phyloP scores from a whole-genome alignment of 2,329 filamentous ascomycete species.

The Tolypocladium sp. region DNA sequence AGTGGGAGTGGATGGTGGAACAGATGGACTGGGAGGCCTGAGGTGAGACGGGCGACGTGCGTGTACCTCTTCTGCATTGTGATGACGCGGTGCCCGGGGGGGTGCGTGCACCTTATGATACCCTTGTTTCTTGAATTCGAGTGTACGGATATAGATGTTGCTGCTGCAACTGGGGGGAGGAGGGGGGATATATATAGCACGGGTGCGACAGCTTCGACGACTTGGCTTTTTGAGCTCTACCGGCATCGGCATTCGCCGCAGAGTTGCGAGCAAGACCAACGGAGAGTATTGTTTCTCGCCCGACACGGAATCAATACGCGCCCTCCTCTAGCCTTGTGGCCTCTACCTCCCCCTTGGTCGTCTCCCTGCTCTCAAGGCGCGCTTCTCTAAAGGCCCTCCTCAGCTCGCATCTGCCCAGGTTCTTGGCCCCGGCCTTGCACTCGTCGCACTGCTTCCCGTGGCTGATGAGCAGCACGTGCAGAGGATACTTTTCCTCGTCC shows the following conservation, averaged over 20 bases:
- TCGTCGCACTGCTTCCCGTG: slow-evolving; percentile 36
- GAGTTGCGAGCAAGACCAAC: background rate
- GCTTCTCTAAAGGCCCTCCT: slow-evolving; percentile 26
- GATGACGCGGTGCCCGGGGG: background rate
- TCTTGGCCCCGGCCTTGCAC: slow-evolving; percentile 35
- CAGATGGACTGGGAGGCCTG: slow-evolving; percentile 27
- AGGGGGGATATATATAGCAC: background rate
- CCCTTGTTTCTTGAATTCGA: background rate
- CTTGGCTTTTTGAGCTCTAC: background rate
- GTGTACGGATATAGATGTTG: background rate
- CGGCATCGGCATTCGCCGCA: background rate
- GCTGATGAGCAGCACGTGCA: slow-evolving; percentile 39
- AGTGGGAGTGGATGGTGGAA: slow-evolving; percentile 32
- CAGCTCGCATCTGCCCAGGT: slow-evolving; percentile 27
- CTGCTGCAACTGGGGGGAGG: background rate
- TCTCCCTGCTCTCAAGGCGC: slow-evolving; percentile 11
- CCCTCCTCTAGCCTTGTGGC: slow-evolving; percentile 2
- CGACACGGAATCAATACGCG: background rate
- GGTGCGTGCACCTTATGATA: background rate
- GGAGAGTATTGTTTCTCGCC: background rate
- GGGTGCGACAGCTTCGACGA: background rate
- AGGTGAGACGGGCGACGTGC: background rate
- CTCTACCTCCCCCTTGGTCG: slow-evolving; percentile 4
- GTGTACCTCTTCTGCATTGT: background rate
- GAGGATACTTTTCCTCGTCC: slow-evolving; percentile 37